Percentiles rank a stretch among this genome's conserved stretches.
Conservation (phyloP, 192 early-diverging fungal species). For the Coemansia umbellata region DNA sequence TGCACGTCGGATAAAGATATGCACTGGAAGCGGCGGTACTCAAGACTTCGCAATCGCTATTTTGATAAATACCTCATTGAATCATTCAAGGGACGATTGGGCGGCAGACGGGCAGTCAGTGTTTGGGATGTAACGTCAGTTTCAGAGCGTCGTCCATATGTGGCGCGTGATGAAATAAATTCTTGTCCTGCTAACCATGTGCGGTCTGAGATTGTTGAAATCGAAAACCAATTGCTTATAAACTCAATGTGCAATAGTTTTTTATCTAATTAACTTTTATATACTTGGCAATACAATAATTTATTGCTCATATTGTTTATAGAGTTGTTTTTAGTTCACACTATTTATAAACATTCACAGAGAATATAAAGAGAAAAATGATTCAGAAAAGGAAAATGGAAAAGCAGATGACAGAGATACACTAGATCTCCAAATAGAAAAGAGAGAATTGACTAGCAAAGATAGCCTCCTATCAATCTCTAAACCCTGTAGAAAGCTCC, state of each 20-base stretch:
- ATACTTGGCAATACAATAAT: no score
- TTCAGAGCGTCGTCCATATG: conserved; percentile 23
- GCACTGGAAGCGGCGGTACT: conserved; percentile 34
- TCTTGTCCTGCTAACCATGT: conserved; percentile 52
- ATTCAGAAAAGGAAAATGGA: not conserved
- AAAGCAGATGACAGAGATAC: no score
- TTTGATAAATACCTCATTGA: conserved; percentile 22
- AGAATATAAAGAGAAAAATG: not conserved
- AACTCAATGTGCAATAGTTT: conserved; percentile 31
- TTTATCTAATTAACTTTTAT: no score
- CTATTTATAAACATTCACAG: no score
- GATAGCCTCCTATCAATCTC: no score
- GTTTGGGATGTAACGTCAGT: conserved; percentile 49
- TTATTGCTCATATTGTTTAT: no score
- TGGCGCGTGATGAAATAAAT: conserved; percentile 14
- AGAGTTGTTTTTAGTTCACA: no score
- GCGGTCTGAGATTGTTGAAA: conserved; percentile 39
- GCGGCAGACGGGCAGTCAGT: not conserved
- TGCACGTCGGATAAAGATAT: conserved; percentile 42
- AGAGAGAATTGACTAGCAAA: no score
- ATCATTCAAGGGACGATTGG: conserved; percentile 10
- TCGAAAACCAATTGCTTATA: conserved; percentile 46
- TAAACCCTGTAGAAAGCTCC: no score
- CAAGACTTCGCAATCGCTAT: conserved; percentile 20
- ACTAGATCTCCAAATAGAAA: no score